Percentiles rank a stretch among this genome's conserved stretches.
Conservation (phyloP, 441 rosid species). For the Dalechampia spathulata region DNA sequence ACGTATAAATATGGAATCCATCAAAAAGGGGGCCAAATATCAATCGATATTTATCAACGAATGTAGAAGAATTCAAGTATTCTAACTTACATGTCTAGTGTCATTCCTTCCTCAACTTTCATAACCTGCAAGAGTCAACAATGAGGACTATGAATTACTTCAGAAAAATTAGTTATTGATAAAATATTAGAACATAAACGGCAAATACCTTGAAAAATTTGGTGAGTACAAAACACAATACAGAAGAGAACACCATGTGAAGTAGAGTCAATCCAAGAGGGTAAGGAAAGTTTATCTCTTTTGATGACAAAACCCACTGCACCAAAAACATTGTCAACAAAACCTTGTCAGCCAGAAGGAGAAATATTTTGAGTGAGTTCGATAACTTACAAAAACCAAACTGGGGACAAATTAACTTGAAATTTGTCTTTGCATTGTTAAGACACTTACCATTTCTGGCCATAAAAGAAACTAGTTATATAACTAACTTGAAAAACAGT, state of each 20-base stretch:
- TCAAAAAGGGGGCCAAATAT: conserved; percentile 14
- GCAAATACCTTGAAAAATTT: conserved; percentile 65
- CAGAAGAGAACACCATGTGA: conserved; percentile 88
- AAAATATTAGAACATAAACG: background rate
- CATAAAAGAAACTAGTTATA: too few relatives aligned
- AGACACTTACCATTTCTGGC: too few relatives aligned
- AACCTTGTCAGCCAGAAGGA: too few relatives aligned
- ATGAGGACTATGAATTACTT: conserved; percentile 9
- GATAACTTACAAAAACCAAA: background rate
- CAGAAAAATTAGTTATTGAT: background rate
- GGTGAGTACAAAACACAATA: conserved; percentile 72
- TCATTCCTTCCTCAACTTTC: conserved; percentile 96
- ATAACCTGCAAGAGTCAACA: conserved; percentile 39
- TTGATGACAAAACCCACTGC: conserved; percentile 97
- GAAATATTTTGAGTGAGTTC: background rate
- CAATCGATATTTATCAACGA: background rate
- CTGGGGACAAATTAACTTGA: too few relatives aligned
- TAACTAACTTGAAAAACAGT: too few relatives aligned
- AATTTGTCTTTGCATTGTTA: too few relatives aligned
- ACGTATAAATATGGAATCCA: conserved; percentile 20
- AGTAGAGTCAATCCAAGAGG: conserved; percentile 96
- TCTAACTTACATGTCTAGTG: conserved; percentile 70
- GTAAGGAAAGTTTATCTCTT: conserved; percentile 92
- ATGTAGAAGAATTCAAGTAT: background rate
- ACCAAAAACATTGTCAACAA: too few relatives aligned